Conservation (phyloP, 2,329 filamentous ascomycete species). For the Geosmithia putterillii region DNA sequence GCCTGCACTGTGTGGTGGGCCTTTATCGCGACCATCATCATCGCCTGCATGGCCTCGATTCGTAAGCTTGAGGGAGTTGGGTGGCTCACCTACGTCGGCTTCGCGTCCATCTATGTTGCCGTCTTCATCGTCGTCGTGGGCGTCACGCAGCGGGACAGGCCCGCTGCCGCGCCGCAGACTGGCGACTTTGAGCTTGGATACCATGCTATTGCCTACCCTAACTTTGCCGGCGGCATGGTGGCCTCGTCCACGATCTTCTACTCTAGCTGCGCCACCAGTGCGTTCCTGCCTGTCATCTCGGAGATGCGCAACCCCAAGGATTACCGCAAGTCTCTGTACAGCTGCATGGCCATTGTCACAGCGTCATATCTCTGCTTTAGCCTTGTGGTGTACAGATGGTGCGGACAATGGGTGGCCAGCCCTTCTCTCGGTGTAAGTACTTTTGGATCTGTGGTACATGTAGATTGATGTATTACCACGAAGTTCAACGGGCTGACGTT, state of each 20-base stretch:
- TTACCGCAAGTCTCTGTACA: slow-evolving; percentile 13
- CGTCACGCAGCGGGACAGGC: slow-evolving; percentile 14
- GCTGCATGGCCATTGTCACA: slow-evolving; percentile 14
- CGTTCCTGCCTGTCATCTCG: slow-evolving; percentile 17
- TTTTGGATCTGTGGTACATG: too few species aligned
- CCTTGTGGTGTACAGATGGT: slow-evolving; percentile 30
- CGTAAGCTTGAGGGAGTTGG: slow-evolving; percentile 16
- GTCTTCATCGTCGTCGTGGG: slow-evolving; percentile 9
- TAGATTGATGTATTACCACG: too few species aligned
- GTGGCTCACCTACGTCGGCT: slow-evolving; percentile 18
- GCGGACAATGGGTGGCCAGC: slow-evolving; percentile 30
- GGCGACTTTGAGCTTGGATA: slow-evolving; percentile 14
- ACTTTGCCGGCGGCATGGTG: slow-evolving; percentile 15
- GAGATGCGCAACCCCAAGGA: slow-evolving; percentile 18
- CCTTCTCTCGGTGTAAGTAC: slow-evolving; percentile 35
- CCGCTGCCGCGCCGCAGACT: slow-evolving; percentile 13
- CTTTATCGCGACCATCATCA: slow-evolving; percentile 12
- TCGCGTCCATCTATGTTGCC: slow-evolving; percentile 13
- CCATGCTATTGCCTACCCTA: slow-evolving; percentile 13
- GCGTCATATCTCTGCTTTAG: slow-evolving; percentile 18
- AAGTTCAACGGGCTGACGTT: too few species aligned
- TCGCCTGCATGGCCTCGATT: slow-evolving; percentile 14
- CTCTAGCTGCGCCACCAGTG: slow-evolving; percentile 21
- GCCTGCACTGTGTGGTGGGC: slow-evolving; percentile 27
- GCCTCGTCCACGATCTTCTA: slow-evolving; percentile 20